Conservation (phyloP, 2,329 filamentous ascomycete species). For the Sporothrix brasiliensis region DNA sequence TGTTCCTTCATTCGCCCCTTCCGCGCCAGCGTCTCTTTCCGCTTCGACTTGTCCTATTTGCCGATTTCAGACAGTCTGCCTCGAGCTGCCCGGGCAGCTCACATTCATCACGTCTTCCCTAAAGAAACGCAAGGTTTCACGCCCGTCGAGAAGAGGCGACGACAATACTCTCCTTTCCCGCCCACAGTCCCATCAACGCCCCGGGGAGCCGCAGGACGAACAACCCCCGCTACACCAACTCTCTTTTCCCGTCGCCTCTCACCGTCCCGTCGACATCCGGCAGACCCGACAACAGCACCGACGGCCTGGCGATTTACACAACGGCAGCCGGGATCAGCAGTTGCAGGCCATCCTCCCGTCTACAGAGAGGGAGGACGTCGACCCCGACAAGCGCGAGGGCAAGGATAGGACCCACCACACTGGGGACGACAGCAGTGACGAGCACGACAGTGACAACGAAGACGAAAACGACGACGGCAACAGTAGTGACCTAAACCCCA, state of each 20-base stretch:
- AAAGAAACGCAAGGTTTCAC: constrained; percentile 72
- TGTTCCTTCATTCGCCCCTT: constrained; percentile 14
- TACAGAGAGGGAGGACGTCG: constrained; percentile 31
- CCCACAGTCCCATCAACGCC: constrained; percentile 13
- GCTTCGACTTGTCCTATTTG: neutral
- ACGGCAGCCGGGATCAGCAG: constrained; percentile 1
- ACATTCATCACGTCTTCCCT: constrained; percentile 70
- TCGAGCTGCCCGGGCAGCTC: constrained; percentile 68
- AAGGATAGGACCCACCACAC: constrained; percentile 18
- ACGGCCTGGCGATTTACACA: neutral
- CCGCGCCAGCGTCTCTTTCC: neutral
- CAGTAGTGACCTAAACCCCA: constrained; percentile 48
- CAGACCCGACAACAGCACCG: constrained; percentile 15
- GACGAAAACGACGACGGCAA: constrained; percentile 23
- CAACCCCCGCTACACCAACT: constrained; percentile 10
- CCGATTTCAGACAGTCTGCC: constrained; percentile 37
- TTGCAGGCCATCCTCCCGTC: constrained; percentile 32
- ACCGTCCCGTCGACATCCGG: constrained; percentile 5
- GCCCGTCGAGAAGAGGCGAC: constrained; percentile 48
- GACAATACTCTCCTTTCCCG: constrained; percentile 42
- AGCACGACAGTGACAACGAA: constrained; percentile 10
- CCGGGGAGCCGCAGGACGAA: constrained; percentile 4
- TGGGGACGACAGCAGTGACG: constrained; percentile 46
- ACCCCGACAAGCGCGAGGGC: constrained; percentile 2
- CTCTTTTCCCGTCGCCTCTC: constrained; percentile 14